Evolutionary conservation across 2,329 filamentous ascomycete species (phyloP).

Genomic region (Zasmidium citrigriseum): DNA sequence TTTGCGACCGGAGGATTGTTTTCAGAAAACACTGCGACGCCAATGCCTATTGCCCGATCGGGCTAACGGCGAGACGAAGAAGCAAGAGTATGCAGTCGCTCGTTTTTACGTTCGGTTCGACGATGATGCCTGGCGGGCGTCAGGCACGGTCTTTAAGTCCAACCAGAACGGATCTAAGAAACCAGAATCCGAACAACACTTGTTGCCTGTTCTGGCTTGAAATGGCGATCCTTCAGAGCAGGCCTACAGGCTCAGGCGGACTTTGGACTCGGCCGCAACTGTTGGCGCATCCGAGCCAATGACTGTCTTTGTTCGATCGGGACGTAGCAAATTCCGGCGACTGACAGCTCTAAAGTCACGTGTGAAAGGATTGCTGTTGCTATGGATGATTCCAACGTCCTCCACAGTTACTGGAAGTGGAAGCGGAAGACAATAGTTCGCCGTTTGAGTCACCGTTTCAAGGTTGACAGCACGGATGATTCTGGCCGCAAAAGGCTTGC

Average conservation of each 20-base stretch:
- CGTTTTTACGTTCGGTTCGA: background rate
- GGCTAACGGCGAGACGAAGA: background rate
- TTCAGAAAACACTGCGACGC: background rate
- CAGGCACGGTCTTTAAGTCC: background rate
- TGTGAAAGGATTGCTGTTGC: background rate
- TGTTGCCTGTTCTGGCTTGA: background rate
- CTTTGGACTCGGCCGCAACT: background rate
- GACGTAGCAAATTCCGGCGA: background rate
- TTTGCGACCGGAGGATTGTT: background rate
- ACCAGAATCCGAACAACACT: background rate
- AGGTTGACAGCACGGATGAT: background rate
- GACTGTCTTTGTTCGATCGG: background rate
- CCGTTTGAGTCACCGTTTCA: too few species aligned
- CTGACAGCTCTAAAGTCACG: too few species aligned
- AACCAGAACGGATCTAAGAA: background rate
- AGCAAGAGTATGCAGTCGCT: background rate
- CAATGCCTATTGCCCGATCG: background rate
- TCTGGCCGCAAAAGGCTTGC: background rate
- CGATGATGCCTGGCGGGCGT: background rate
- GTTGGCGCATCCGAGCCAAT: background rate
- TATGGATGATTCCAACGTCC: background rate
- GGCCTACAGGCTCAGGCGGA: background rate
- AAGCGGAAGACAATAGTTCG: background rate
- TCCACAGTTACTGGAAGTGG: background rate
- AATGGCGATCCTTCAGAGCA: too few species aligned